phyloP scores from a whole-genome alignment of 345 rosid genomes.

The Clausena lansium region DNA sequence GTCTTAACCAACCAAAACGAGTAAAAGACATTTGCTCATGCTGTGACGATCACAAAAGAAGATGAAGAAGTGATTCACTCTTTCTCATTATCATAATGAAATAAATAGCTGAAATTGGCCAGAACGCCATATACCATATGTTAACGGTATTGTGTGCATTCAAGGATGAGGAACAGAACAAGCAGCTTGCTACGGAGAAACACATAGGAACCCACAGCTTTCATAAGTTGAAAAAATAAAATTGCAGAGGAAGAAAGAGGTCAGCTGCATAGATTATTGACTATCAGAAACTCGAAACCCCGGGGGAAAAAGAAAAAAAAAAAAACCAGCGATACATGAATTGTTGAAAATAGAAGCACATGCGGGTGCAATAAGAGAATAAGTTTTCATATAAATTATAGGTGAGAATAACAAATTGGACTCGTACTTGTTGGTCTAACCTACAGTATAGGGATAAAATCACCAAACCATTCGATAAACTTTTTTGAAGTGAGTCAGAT shows the following conservation, averaged over 20 bases:
- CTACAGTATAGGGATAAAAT: not conserved
- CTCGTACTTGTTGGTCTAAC: not conserved
- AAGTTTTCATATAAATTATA: not conserved
- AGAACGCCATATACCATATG: constrained; percentile 28
- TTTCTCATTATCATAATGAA: constrained; percentile 9
- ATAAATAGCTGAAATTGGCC: constrained; percentile 7
- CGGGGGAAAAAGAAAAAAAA: too few relatives aligned
- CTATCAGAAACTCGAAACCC: too few relatives aligned
- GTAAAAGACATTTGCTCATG: not conserved
- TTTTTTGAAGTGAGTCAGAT: not conserved
- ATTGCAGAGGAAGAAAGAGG: too few relatives aligned
- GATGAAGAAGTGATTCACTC: not conserved
- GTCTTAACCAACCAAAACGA: not conserved
- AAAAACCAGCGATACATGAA: too few relatives aligned
- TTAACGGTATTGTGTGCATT: constrained; percentile 17
- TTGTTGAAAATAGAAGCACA: constrained; percentile 6
- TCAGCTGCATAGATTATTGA: too few relatives aligned
- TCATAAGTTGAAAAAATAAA: too few relatives aligned
- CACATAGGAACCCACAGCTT: constrained; percentile 22
- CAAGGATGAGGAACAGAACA: constrained; percentile 23
- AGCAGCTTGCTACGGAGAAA: constrained; percentile 27
- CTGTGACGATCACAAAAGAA: not conserved
- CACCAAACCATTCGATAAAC: not conserved
- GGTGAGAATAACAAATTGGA: not conserved
- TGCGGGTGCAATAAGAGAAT: not conserved